phyloP scores from a whole-genome alignment of 2,329 filamentous ascomycete species.

The Sordariomycetes sp. region DNA sequence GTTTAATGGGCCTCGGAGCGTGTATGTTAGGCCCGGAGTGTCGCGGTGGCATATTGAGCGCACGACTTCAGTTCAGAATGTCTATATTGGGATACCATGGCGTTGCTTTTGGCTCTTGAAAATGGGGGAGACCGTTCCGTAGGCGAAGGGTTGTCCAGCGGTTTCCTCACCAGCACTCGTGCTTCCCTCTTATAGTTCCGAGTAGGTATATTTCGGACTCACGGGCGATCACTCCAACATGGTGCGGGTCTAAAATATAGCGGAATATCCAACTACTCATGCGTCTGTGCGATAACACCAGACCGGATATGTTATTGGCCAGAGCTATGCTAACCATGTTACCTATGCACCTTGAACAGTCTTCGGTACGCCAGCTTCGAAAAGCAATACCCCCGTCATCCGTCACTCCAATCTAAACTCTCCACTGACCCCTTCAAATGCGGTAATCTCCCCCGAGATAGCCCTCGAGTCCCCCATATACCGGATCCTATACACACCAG shows the following conservation, averaged over 20 bases:
- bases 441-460: slow-evolving; percentile 43
- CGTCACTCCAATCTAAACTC: slow-evolving; percentile 23
- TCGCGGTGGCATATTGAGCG: neutral
- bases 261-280: too few species aligned
- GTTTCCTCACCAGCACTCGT: neutral
- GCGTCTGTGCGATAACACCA: too few species aligned
- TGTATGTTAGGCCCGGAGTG: neutral
- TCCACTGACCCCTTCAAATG: slow-evolving; percentile 55
- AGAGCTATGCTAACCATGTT: neutral
- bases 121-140: too few species aligned
- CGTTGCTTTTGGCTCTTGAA: neutral
- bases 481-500: slow-evolving; percentile 58
- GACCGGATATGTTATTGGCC: too few species aligned
- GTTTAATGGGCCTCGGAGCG: neutral
- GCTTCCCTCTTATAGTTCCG: too few species aligned
- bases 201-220: too few species aligned
- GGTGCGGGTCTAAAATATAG: too few species aligned
- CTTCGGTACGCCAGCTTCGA: neutral
- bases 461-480: slow-evolving; percentile 76
- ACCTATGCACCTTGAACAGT: neutral
- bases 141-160: too few species aligned
- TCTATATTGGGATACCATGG: neutral
- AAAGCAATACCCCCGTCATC: neutral
- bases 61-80: neutral
- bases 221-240: too few species aligned